phyloP scores from a whole-genome alignment of 164 flowering plant species.

The Aristolochia contorta region DNA sequence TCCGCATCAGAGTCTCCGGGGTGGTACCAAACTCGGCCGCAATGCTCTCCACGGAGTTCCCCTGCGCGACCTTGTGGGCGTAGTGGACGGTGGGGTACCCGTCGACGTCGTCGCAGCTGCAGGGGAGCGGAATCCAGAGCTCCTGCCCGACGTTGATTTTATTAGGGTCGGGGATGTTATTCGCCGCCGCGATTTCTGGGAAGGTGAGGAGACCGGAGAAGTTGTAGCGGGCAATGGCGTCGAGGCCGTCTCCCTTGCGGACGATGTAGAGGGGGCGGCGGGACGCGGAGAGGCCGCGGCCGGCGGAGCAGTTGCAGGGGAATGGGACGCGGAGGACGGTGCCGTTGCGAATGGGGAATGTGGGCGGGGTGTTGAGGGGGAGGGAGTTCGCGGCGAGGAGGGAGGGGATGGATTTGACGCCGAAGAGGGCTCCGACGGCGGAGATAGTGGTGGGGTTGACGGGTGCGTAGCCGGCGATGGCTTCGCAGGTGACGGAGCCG shows the following conservation, averaged over 20 bases:
- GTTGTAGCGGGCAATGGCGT: slow-evolving; percentile 37
- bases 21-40: slow-evolving; percentile 40
- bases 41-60: slow-evolving; percentile 38
- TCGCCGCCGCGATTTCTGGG: slow-evolving; percentile 36
- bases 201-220: slow-evolving; percentile 33
- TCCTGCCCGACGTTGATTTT: slow-evolving; percentile 27
- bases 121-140: slow-evolving; percentile 68
- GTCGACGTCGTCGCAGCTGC: slow-evolving; percentile 66
- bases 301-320: slow-evolving; percentile 2
- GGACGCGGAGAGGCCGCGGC: not conserved
- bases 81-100: slow-evolving; percentile 48
- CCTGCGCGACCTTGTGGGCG: slow-evolving; percentile 40
- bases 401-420: not conserved
- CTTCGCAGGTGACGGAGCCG: not conserved
- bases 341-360: not conserved
- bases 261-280: slow-evolving; percentile 18
- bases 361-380: not conserved
- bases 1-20: slow-evolving; percentile 20
- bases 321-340: slow-evolving; percentile 4
- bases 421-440: not conserved
- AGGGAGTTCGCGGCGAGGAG: slow-evolving; percentile 5
- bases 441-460: not conserved
- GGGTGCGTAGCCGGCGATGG: not conserved
- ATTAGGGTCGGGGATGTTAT: slow-evolving; percentile 24
- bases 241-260: slow-evolving; percentile 32